phyloP scores from a whole-genome alignment of 2,329 filamentous ascomycete genomes.

The Neonectria ditissima region DNA sequence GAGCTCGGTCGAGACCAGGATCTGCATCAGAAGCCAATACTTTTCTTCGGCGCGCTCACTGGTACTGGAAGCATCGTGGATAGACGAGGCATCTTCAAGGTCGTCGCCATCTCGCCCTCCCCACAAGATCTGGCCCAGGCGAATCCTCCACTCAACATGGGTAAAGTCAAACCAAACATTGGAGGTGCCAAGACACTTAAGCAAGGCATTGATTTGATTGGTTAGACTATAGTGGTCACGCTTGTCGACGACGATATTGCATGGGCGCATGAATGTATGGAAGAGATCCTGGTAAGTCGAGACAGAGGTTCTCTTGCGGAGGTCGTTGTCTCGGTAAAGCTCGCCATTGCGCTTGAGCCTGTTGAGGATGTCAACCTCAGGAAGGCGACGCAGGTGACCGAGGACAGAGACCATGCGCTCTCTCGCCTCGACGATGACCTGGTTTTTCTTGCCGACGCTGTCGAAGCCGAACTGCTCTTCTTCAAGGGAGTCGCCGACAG shows the following conservation, averaged over 20 bases:
- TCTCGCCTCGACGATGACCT: conserved; percentile 67
- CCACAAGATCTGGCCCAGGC: conserved; percentile 79
- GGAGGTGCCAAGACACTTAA: conserved; percentile 72
- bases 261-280: conserved; percentile 68
- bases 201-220: conserved; percentile 76
- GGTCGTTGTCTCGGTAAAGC: conserved; percentile 65
- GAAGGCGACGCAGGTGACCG: conserved; percentile 66
- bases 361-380: conserved; percentile 69
- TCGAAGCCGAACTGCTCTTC: conserved; percentile 72
- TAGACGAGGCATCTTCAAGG: conserved; percentile 64
- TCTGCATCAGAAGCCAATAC: conserved; percentile 75
- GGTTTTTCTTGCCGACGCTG: conserved; percentile 65
- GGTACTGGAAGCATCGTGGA: conserved; percentile 60
- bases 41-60: conserved; percentile 70
- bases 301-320: conserved; percentile 62
- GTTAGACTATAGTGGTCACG: conserved; percentile 72
- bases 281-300: conserved; percentile 74
- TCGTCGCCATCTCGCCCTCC: conserved; percentile 64
- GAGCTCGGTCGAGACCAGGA: conserved; percentile 74
- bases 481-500: conserved; percentile 72
- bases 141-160: conserved; percentile 79
- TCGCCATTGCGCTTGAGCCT: conserved; percentile 68
- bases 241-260: conserved; percentile 66
- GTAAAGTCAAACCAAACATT: conserved; percentile 82
- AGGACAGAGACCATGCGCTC: conserved; percentile 66